Evolutionary conservation across 2,329 filamentous ascomycete species (phyloP), one percentile per base, ranked within the genome.

Genomic region (Sphaerulina musiva): DNA sequence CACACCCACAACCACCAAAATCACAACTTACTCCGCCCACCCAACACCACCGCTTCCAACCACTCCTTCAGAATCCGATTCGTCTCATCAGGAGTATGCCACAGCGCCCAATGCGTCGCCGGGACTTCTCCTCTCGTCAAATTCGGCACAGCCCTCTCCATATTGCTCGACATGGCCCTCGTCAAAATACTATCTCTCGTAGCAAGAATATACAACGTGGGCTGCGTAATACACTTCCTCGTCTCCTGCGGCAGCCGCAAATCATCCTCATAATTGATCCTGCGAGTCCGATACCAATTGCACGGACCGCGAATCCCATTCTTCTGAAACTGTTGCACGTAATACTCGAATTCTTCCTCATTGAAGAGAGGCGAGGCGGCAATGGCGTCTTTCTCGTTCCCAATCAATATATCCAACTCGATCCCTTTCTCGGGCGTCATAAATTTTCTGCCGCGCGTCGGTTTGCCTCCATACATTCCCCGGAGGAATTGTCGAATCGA

Each of bases 31-130:
- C 73, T 73, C 61, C 72, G 73, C 57, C 64, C 71, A 26, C 68
- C 71, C 62, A 76, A 75, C 2, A 76, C 77, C 42, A 84, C 76
- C 12, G 71, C 73, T 55, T 80, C 77, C 56, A 95, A 61, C 80
- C 90, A 95, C 54, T 79, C 76, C 53, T 74, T 76, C 62, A 95
- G 76, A 56, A 83, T 74, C 47, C 67, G 69, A 70, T 96, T 96
- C 2, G 89, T 81, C 63, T 85, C 81, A 20, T 77, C 80, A 0
- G 85, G 78, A 59, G 80, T 81, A 75, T 95, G 82, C 76, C 82
- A 84, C 67, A 95, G 72, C 44, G 85, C 87, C 92, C 92, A 97
- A 72, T 97, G 93, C 14, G 78, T 76, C 0, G 85, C 79, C 36
- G 84, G 71, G 51, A 95, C 84, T 68, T 87, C 81, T 7, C 73